phyloP scores from a whole-genome alignment of 1,139 yeast genomes.

The Pichia sp. region DNA sequence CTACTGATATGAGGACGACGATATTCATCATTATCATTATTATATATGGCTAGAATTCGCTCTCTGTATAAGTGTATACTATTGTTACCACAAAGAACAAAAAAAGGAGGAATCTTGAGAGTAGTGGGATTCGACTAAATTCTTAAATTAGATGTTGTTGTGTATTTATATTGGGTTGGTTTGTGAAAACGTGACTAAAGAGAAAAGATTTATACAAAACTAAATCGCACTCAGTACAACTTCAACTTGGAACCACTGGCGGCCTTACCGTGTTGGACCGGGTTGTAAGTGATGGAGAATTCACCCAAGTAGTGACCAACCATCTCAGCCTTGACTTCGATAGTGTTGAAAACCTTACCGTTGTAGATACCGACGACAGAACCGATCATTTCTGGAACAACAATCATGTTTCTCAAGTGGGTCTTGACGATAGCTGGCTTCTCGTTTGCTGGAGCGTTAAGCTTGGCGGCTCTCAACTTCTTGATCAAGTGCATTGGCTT shows the following conservation, averaged over 20 bases:
- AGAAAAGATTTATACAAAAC: conserved; percentile 18
- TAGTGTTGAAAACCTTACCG: conserved; percentile 99
- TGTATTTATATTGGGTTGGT: conserved; percentile 4
- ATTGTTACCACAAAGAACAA: no score
- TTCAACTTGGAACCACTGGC: conserved; percentile 59
- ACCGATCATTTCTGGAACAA: conserved; percentile 99
- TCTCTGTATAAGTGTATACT: no score
- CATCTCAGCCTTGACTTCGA: conserved; percentile 99
- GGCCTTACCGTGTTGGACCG: conserved; percentile 99
- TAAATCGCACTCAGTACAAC: conserved; percentile 29
- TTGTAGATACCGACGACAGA: conserved; percentile 98
- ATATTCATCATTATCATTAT: neutral
- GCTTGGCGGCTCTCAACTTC: conserved; percentile 97
- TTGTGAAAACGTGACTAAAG: conserved; percentile 6
- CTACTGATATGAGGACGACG: neutral
- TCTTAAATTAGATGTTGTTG: conserved; percentile 7
- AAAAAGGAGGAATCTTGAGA: neutral
- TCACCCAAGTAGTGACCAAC: conserved; percentile 99
- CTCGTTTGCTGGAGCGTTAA: conserved; percentile 88
- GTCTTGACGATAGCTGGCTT: conserved; percentile 99
- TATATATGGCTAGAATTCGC: neutral
- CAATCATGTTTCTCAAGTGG: conserved; percentile 98
- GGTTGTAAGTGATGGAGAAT: conserved; percentile 99
- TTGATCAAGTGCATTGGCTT: conserved; percentile 96
- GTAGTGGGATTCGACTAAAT: neutral